These are phyloP conservation scores for Sclerotinia spermophila DNA, from an alignment of 2,329 filamentous ascomycete species.

Conservation along the genomic window DNA sequence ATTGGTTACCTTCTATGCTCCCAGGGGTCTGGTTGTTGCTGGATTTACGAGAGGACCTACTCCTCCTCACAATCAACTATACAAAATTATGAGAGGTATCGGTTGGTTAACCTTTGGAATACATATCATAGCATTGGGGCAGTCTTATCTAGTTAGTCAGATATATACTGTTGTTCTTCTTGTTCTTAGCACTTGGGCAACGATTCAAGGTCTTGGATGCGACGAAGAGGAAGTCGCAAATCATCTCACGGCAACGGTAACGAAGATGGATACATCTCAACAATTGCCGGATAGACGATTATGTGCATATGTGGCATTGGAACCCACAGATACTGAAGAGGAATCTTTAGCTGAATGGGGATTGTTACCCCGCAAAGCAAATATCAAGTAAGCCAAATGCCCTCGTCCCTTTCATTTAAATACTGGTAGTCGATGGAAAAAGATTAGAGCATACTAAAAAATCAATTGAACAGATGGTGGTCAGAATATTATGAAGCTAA, in stretches of 20 bases:
- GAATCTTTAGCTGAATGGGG: slow-evolving; percentile 6
- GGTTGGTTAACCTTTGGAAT: slow-evolving; percentile 9
- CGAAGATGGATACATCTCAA: neutral
- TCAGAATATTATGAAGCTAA: neutral
- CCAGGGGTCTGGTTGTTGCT: neutral
- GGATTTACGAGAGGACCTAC: neutral
- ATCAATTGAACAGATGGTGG: neutral
- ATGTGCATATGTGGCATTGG: slow-evolving; percentile 6
- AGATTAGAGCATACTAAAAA: neutral
- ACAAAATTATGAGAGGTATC: neutral
- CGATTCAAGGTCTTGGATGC: neutral
- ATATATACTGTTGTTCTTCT: slow-evolving; percentile 15
- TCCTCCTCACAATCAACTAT: neutral
- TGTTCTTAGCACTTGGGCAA: slow-evolving; percentile 37
- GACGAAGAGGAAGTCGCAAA: neutral
- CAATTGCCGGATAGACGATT: neutral
- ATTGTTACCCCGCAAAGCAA: neutral
- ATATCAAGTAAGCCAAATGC: neutral
- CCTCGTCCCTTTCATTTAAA: too few relatives aligned
- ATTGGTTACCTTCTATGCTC: neutral
- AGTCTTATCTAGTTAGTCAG: slow-evolving; percentile 14
- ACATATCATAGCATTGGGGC: slow-evolving; percentile 14
- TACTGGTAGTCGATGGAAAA: neutral
- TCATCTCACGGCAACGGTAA: neutral
- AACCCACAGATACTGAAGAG: neutral